Evolutionary conservation across 345 rosid species (phyloP).

Genomic region (Eucalyptus polyanthemos): DNA sequence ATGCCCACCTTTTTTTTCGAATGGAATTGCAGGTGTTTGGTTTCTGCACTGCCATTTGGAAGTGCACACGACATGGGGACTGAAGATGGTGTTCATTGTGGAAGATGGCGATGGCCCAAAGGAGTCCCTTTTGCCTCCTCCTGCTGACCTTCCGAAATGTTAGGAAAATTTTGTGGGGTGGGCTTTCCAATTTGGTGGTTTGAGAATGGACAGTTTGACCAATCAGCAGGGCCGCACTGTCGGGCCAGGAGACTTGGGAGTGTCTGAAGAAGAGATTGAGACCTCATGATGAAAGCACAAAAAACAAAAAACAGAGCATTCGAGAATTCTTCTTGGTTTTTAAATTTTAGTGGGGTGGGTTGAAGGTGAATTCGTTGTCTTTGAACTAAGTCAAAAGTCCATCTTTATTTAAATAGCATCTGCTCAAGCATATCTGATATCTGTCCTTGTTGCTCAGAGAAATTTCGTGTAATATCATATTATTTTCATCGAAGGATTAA

Average conservation of each 20-base stretch:
- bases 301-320: neutral
- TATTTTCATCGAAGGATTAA: neutral
- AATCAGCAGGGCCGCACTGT: neutral
- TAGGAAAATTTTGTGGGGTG: neutral
- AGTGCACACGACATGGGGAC: conserved; percentile 79
- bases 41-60: conserved; percentile 81
- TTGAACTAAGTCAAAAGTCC: neutral
- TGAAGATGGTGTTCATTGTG: conserved; percentile 79
- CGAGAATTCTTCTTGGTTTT: neutral
- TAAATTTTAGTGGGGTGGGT: neutral
- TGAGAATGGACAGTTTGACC: neutral
- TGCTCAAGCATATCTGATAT: neutral
- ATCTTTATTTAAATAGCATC: neutral
- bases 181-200: neutral
- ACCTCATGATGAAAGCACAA: neutral
- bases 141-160: conserved; percentile 72
- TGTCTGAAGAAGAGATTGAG: neutral
- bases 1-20: neutral
- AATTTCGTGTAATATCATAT: neutral
- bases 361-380: neutral
- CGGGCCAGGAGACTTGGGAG: neutral
- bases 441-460: neutral
- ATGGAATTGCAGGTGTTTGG: conserved; percentile 48
- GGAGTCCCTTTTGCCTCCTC: conserved; percentile 52
- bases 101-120: conserved; percentile 53